phyloP scores from a whole-genome alignment of 2,329 filamentous ascomycete genomes.

The Aspergillus ibericus region DNA sequence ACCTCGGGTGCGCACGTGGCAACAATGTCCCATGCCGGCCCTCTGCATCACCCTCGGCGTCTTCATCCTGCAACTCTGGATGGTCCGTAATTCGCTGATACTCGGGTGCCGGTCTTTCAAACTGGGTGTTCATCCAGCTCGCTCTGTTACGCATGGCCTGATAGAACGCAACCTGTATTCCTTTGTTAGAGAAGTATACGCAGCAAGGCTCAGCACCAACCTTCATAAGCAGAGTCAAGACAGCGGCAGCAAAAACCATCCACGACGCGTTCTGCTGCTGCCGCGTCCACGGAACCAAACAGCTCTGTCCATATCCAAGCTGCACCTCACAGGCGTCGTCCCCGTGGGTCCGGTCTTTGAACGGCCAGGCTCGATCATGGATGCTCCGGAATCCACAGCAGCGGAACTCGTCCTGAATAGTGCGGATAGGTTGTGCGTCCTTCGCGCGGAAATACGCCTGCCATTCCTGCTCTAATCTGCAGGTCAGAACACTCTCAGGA shows the following conservation, averaged over 20 bases:
- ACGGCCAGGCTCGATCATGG: conserved; percentile 41
- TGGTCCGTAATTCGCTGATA: conserved; percentile 13
- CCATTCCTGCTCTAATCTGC: conserved; percentile 35
- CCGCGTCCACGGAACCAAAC: conserved; percentile 30
- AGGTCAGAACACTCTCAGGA: conserved; percentile 26
- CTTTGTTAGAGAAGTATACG: background rate
- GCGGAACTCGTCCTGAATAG: conserved; percentile 34
- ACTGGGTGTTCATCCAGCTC: conserved; percentile 12
- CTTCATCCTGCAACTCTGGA: conserved; percentile 7
- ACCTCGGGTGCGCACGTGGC: background rate
- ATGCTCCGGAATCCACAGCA: conserved; percentile 39
- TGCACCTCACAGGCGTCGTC: conserved; percentile 34
- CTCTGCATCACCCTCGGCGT: background rate
- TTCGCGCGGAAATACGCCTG: conserved; percentile 32
- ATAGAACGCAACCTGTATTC: conserved; percentile 6
- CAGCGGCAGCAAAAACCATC: conserved; percentile 30
- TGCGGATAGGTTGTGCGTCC: conserved; percentile 30
- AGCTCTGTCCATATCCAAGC: conserved; percentile 32
- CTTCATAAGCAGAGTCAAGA: conserved; percentile 24
- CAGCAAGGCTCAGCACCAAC: conserved; percentile 9
- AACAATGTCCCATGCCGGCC: conserved; percentile 1
- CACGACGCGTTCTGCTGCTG: conserved; percentile 28
- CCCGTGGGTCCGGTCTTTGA: conserved; percentile 32
- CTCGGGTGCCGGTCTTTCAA: background rate
- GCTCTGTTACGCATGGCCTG: background rate